Percentiles rank a stretch among this genome's conserved stretches.
These are phyloP conservation scores for Alternaria sp. DNA, from an alignment of 2,329 filamentous ascomycete species.

Conservation along the genomic window DNA sequence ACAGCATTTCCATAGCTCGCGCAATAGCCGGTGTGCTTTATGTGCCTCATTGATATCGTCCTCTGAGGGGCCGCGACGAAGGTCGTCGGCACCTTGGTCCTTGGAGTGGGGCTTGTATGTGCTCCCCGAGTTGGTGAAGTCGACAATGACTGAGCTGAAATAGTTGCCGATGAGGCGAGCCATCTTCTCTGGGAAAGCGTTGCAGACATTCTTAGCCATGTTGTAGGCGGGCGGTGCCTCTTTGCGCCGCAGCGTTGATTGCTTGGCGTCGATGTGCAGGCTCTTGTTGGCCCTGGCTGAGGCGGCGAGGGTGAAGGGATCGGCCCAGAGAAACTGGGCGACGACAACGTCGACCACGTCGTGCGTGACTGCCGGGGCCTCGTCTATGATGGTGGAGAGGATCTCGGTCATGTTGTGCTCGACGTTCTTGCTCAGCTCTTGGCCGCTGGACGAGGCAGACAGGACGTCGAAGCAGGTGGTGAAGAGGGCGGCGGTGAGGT, in stretches of 20 bases:
- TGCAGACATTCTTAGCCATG: slow-evolving; percentile 95
- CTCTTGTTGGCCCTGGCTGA: slow-evolving; percentile 58
- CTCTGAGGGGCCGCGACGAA: slow-evolving; percentile 70
- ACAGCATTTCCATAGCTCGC: slow-evolving; percentile 92
- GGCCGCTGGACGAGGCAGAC: slow-evolving; percentile 77
- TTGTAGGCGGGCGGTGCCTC: slow-evolving; percentile 92
- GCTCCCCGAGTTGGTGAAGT: slow-evolving; percentile 63
- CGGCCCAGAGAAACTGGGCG: slow-evolving; percentile 91
- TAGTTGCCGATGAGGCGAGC: slow-evolving; percentile 92
- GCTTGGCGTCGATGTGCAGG: slow-evolving; percentile 70
- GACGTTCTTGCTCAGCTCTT: slow-evolving; percentile 89
- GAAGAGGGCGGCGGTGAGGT: slow-evolving; percentile 76
- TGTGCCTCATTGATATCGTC: slow-evolving; percentile 85
- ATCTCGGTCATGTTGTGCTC: slow-evolving; percentile 91
- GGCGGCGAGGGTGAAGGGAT: slow-evolving; percentile 63
- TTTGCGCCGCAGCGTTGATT: slow-evolving; percentile 83
- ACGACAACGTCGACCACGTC: slow-evolving; percentile 92
- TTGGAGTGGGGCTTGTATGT: slow-evolving; percentile 36
- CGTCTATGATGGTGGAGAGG: slow-evolving; percentile 84
- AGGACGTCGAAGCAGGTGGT: slow-evolving; percentile 91
- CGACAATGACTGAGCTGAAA: slow-evolving; percentile 95
- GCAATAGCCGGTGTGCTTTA: slow-evolving; percentile 87
- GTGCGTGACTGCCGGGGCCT: slow-evolving; percentile 76
- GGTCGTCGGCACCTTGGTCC: slow-evolving; percentile 54
- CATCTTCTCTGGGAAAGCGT: slow-evolving; percentile 90